Evolutionary conservation across 2,329 filamentous ascomycete species (phyloP).

Genomic region (Arthrobotrys sinensis): DNA sequence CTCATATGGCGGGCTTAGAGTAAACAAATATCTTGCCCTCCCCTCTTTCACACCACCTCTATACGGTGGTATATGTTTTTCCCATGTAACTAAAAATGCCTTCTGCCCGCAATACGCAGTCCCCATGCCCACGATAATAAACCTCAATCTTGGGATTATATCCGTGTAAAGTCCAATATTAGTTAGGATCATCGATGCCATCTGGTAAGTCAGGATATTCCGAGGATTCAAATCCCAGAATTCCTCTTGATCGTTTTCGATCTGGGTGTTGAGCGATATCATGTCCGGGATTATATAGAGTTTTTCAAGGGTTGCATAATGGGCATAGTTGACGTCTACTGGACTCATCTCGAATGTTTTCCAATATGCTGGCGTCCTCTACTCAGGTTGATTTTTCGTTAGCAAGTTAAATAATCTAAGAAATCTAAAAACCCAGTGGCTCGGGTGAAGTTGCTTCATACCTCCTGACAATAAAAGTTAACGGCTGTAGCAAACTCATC

Average conservation of each 20-base stretch:
- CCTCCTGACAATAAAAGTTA: slow-evolving; percentile 30
- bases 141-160: slow-evolving; percentile 21
- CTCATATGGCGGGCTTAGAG: slow-evolving; percentile 21
- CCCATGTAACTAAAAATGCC: slow-evolving; percentile 30
- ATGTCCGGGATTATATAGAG: slow-evolving; percentile 44
- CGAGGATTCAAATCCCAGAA: slow-evolving; percentile 33
- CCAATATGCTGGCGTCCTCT: slow-evolving; percentile 30
- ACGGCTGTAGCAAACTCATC: slow-evolving; percentile 35
- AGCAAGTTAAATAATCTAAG: neutral
- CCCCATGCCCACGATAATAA: slow-evolving; percentile 34
- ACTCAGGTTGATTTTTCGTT: neutral
- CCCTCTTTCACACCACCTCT: neutral
- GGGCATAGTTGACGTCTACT: slow-evolving; percentile 23
- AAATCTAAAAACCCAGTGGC: neutral
- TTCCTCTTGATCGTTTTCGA: slow-evolving; percentile 24
- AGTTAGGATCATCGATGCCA: slow-evolving; percentile 31
- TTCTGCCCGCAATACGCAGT: slow-evolving; percentile 34
- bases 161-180: slow-evolving; percentile 31
- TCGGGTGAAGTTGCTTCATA: neutral
- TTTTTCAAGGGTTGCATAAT: slow-evolving; percentile 26
- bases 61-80: slow-evolving; percentile 27
- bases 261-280: slow-evolving; percentile 17
- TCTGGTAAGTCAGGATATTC: slow-evolving; percentile 24
- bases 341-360: slow-evolving; percentile 39
- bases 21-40: slow-evolving; percentile 23